Conservation (phyloP, 2,329 filamentous ascomycete genomes). For the Xylariales sp. region DNA sequence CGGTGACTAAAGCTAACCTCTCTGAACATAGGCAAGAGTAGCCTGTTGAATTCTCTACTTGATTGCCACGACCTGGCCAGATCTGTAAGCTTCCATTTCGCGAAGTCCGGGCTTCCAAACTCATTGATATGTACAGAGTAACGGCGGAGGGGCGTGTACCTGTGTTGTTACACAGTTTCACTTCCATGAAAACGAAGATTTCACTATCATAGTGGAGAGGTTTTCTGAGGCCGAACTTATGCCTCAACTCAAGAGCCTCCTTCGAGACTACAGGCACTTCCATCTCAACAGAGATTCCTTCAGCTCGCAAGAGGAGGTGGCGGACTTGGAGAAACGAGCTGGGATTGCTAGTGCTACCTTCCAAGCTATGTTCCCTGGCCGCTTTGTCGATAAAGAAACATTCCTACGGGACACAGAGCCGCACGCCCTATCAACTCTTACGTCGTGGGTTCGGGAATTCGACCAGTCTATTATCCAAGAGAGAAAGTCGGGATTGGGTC, state of each 20-base stretch:
- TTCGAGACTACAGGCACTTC: conserved; percentile 54
- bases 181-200: conserved; percentile 50
- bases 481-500: conserved; percentile 8
- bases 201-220: conserved; percentile 51
- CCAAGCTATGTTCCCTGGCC: conserved; percentile 51
- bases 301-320: conserved; percentile 41
- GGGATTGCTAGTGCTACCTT: conserved; percentile 54
- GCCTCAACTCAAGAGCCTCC: conserved; percentile 51
- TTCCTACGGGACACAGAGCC: conserved; percentile 33
- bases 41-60: conserved; percentile 61
- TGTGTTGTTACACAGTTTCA: conserved; percentile 61
- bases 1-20: background rate
- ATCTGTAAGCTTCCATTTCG: conserved; percentile 52
- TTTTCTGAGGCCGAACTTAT: conserved; percentile 50
- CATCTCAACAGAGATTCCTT: conserved; percentile 43
- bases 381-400: conserved; percentile 37
- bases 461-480: conserved; percentile 25
- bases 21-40: conserved; percentile 57
- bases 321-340: conserved; percentile 46
- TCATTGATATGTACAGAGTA: conserved; percentile 51
- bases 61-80: conserved; percentile 55
- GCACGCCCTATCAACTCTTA: conserved; percentile 40
- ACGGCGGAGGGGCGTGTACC: conserved; percentile 58
- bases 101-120: background rate
- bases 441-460: conserved; percentile 41